Base-by-base conservation (phyloP, 2,329 filamentous ascomycete genomes). In the Diplodia mutila region DNA sequence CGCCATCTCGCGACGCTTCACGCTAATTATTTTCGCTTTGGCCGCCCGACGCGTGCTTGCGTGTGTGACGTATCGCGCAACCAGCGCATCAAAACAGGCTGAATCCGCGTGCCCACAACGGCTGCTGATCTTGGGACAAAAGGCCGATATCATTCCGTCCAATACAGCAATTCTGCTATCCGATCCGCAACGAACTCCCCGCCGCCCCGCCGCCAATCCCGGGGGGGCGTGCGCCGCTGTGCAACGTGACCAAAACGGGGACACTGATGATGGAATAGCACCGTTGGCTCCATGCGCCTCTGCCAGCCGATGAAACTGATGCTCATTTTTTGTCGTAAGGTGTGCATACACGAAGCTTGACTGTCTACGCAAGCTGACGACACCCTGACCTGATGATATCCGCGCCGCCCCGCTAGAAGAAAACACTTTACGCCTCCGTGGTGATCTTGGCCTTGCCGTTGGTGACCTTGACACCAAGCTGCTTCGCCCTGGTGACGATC, bases 391-490 rank as follows among this genome's bases (percentile, higher is more conserved):
- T 67, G 42, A 53, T 66, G 64, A 67, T 67, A 67, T 67, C 65
- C 57, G 49, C 65, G 52, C 66, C 67, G 52, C 66, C 67, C 68
- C 69, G 67, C 65, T 64, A 51, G 67, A 73, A 68, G 32, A 27
- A 57, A 69, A 61, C 69, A 67, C 68, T 77, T 73, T 86, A 90
- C 77, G 87, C 86, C 90, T 99, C 95, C 77, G 93, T 97, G 78
- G 94, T 97, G 83, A 99, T 91, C 89, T 94, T 96, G 81, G 94
- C 95, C 92, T 97, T 97, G 85, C 92, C 85, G 89, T 99, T 99
- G 82, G 95, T 99, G 83, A 99, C 94, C 92, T 99, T 99, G 83
- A 99, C 95, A 81, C 94, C 93, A 80, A 99, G 87, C 85, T 97
- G 91, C 92, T 98, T 98, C 75, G 95, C 95, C 84, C 94, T 92